Evolutionary conservation across 129 eudicot genomes (phyloP).

Genomic region (Tanacetum coccineum): DNA sequence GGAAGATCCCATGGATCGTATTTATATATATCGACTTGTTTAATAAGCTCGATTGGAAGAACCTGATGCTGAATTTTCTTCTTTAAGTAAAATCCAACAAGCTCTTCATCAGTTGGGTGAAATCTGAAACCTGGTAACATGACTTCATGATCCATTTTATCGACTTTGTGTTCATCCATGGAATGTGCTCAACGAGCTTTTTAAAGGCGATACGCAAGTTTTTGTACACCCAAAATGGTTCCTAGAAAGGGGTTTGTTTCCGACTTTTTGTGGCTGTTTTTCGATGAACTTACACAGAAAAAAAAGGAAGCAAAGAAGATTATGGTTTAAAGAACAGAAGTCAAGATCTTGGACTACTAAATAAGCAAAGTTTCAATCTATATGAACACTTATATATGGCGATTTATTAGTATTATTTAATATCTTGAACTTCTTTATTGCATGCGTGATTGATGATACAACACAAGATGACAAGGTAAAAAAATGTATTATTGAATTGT

Average conservation of each 20-base stretch:
- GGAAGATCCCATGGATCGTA: slow-evolving; percentile 98
- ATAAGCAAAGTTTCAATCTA: slow-evolving; percentile 29
- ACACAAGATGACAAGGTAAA: slow-evolving; percentile 32
- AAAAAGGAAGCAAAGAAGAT: slow-evolving; percentile 25
- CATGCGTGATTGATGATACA: slow-evolving; percentile 19
- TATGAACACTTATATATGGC: slow-evolving; percentile 28
- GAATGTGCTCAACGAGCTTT: slow-evolving; percentile 8
- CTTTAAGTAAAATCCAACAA: slow-evolving; percentile 79
- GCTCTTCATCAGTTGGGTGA: slow-evolving; percentile 96
- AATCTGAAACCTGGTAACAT: slow-evolving; percentile 90
- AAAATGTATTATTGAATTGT: slow-evolving; percentile 16
- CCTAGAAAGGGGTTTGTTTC: slow-evolving; percentile 53
- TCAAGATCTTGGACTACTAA: slow-evolving; percentile 53
- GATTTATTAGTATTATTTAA: slow-evolving; percentile 27
- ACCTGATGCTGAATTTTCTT: slow-evolving; percentile 59
- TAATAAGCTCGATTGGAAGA: slow-evolving; percentile 71
- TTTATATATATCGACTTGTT: slow-evolving; percentile 86
- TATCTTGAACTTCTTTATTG: slow-evolving; percentile 10
- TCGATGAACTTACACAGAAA: slow-evolving; percentile 27
- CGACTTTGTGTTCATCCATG: slow-evolving; percentile 63
- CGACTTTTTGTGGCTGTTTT: slow-evolving; percentile 57
- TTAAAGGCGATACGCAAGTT: background rate
- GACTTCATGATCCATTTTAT: slow-evolving; percentile 62
- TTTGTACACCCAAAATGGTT: slow-evolving; percentile 34
- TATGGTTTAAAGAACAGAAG: slow-evolving; percentile 37